These are phyloP conservation scores for Phytophthora colocasiae DNA, from an alignment of 352 stramenopile species.

Conservation along the genomic window DNA sequence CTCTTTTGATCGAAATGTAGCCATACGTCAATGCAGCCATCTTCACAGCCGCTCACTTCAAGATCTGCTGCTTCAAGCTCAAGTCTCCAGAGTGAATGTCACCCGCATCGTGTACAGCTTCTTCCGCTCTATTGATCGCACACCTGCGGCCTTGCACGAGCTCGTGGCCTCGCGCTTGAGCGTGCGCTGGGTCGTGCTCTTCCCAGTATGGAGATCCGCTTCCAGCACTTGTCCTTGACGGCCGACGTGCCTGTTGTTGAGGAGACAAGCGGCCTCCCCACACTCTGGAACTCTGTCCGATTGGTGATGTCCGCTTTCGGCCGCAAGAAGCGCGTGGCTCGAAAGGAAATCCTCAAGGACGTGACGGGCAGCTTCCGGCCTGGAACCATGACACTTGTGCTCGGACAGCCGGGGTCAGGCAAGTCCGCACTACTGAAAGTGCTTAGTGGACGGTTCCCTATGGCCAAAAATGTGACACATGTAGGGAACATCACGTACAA, in stretches of 20 bases:
- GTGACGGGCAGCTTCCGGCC: conserved; percentile 43
- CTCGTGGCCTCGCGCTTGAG: conserved; percentile 23
- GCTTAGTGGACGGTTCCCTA: conserved; percentile 41
- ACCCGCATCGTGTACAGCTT: neutral
- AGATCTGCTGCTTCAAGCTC: conserved; percentile 3
- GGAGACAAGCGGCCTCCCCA: conserved; percentile 28
- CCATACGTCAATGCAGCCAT: neutral
- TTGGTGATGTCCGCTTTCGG: conserved; percentile 12
- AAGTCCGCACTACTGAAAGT: conserved; percentile 55
- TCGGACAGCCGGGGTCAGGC: conserved; percentile 47
- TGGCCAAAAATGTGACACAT: conserved; percentile 36
- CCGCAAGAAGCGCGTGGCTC: conserved; percentile 29
- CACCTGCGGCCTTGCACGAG: conserved; percentile 23
- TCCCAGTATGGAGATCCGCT: conserved; percentile 39
- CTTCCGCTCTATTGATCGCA: conserved; percentile 11
- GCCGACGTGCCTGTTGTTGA: conserved; percentile 32
- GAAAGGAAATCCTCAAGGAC: conserved; percentile 43
- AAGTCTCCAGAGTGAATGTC: conserved; percentile 1
- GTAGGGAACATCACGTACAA: conserved; percentile 48
- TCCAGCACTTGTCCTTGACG: conserved; percentile 25
- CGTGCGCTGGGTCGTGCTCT: conserved; percentile 26
- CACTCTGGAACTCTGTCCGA: conserved; percentile 35
- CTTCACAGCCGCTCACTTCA: conserved; percentile 10
- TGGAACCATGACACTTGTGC: conserved; percentile 49
- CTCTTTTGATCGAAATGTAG: too few relatives aligned